Percentiles rank a stretch among this genome's conserved stretches.
These are phyloP conservation scores for Paraphoma chrysanthemicola DNA, from an alignment of 2,329 filamentous ascomycete genomes.

Conservation along the genomic window DNA sequence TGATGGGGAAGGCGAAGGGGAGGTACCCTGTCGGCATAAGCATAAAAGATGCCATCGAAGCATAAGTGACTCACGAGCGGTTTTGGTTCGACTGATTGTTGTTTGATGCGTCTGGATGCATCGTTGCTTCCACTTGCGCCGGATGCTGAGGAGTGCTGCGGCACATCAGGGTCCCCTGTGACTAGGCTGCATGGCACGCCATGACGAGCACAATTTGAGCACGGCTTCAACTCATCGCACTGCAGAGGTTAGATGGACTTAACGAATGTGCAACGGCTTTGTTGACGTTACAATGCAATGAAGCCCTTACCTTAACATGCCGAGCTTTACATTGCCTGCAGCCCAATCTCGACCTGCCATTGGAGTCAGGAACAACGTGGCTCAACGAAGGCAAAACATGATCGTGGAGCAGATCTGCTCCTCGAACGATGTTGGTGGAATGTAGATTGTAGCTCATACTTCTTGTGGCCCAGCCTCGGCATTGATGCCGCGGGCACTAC, in stretches of 20 bases:
- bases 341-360: slow-evolving; percentile 30
- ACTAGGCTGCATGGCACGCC: slow-evolving; percentile 45
- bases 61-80: slow-evolving; percentile 18
- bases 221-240: slow-evolving; percentile 49
- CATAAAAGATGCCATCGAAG: neutral
- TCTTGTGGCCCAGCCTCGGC: slow-evolving; percentile 48
- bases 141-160: slow-evolving; percentile 17
- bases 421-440: slow-evolving; percentile 5
- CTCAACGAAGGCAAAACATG: neutral
- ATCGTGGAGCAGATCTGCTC: neutral
- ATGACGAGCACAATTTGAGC: slow-evolving; percentile 47
- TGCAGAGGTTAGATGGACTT: slow-evolving; percentile 22
- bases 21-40: slow-evolving; percentile 16
- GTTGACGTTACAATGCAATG: slow-evolving; percentile 5
- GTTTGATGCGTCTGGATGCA: slow-evolving; percentile 18
- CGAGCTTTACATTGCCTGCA: slow-evolving; percentile 47
- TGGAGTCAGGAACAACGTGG: neutral
- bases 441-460: slow-evolving; percentile 29
- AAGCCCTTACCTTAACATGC: slow-evolving; percentile 45
- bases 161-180: slow-evolving; percentile 29
- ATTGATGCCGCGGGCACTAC: slow-evolving; percentile 20
- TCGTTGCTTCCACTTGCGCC: slow-evolving; percentile 14
- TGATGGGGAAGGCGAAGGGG: slow-evolving; percentile 22
- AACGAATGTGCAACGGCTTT: neutral
- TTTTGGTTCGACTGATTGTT: slow-evolving; percentile 13